Percentiles rank a stretch among this genome's conserved stretches.
phyloP scores from a whole-genome alignment of 2,329 filamentous ascomycete genomes.

The Talaromyces verruculosus region DNA sequence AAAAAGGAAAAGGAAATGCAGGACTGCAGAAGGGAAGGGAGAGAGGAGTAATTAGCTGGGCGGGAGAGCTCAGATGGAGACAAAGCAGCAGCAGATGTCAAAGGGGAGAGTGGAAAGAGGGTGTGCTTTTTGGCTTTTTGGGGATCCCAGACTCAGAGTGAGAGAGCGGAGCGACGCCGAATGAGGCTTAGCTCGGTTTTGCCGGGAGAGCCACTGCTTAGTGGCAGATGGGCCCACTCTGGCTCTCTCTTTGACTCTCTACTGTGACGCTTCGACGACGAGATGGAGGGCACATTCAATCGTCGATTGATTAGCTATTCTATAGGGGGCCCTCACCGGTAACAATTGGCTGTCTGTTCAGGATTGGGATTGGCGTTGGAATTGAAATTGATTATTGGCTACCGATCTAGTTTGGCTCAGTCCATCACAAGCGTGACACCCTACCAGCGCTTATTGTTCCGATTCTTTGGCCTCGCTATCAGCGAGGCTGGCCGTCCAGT shows the following conservation, averaged over 20 bases:
- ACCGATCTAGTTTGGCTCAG: background rate
- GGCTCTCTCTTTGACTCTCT: background rate
- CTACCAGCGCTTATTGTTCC: background rate
- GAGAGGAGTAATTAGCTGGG: background rate
- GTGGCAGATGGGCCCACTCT: background rate
- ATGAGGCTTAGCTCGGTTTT: slow-evolving; percentile 10
- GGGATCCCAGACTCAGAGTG: slow-evolving; percentile 8
- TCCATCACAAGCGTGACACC: background rate
- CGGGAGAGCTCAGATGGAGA: slow-evolving; percentile 13
- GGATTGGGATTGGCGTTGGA: background rate
- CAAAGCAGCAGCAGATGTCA: slow-evolving; percentile 17
- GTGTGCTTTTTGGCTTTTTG: slow-evolving; percentile 19
- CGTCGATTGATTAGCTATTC: background rate
- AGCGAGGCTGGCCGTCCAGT: background rate
- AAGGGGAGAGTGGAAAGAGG: slow-evolving; percentile 8
- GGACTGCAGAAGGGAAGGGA: background rate
- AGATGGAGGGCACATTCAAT: background rate
- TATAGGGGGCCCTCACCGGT: background rate
- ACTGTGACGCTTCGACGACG: background rate
- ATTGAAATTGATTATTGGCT: background rate
- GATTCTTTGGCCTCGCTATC: background rate
- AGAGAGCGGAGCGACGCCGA: slow-evolving; percentile 19
- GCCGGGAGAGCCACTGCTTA: slow-evolving; percentile 14
- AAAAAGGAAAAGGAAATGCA: background rate
- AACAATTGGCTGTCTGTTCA: background rate